Evolutionary conservation across 495 filamentous ascomycete genomes (phyloP), one percentile per base, ranked within the genome.

Genomic region (Aspergillus taichungensis): DNA sequence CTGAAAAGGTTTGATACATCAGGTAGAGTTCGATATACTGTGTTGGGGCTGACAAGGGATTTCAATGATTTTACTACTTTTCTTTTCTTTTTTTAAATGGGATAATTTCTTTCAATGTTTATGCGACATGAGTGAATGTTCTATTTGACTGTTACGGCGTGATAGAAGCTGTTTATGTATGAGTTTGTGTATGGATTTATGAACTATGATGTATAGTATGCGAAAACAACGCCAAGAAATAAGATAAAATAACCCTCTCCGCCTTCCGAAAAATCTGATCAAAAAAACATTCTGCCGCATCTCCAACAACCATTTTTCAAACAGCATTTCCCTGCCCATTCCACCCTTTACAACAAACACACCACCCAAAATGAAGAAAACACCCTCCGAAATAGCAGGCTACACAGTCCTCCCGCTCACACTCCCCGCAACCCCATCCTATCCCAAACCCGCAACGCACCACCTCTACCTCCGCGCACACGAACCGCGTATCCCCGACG

Each of bases 391-490:
- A 47, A 66, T 77, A 51, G 59, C 62, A 53, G 72, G 72, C 47
- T 77, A 74, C 49, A 63, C 53, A 4, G 51, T 71, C 53, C 61
- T 77, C 1, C 65, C 66, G 6, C 37, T 91, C 13, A 68, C 76
- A 11, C 73, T 90, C 9, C 85, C 85, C 2, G 54, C 73, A 12
- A 60, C 78, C n/a, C 68, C 80, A 1, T 69, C 79, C 5, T 80
- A 69, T 52, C 75, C 78, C 6, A 56, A 69, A 12, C 51, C 73
- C n/a, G 75, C 73, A 47, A 78, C 73, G 38, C 92, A 98, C 67
- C 86, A 87, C 68, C 73, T 97, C 59, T 95, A 95, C 65, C 62
- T 96, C 41, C 85, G 84, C 44, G 79, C 77, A 29, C 88, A 96
- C 59, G 74, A 80, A 35, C 89, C 84, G 45, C 85, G 80, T 54